Evolutionary conservation across 805 yeast genomes (phyloP), one percentile per base, ranked within the genome.

Genomic region (Martiniozyma abietophila): DNA sequence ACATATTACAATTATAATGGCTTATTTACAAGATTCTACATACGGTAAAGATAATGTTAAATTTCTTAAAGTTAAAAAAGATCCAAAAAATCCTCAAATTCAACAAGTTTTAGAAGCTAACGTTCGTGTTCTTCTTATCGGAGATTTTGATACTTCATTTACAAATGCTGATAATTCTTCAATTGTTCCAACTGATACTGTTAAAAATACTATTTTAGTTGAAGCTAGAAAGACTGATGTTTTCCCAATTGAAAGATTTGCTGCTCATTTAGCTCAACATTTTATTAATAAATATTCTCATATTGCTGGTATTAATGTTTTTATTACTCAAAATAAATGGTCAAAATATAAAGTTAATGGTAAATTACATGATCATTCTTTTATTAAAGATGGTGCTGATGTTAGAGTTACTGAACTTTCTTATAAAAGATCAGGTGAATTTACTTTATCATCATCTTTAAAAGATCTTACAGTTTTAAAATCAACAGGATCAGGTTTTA

Each of bases 41-140:
- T 88, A 88, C 68, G 96, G 96, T 45, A 88, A 88, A 58, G 94
- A 76, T 58, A 84, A 85, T 62, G 96, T 88, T 55, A 85, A 88
- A 57, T 82, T 88, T 59, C 70, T 88, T 50, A 88, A 86, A 62
- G 95, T 86, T 48, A 79, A 75, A 61, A 81, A 79, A 52, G 83
- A 84, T 61, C 71, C 81, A 40, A 43, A 62, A 34, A 71, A 85
- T 61, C 86, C 89, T 12, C 62, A 72, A 50, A 64, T 66, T 29
- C 96, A 88, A 58, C 80, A 83, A 40, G 76, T 88, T 26, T 69
- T 83, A 59, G 96, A 88, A 64, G 83, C 94, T 34, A 80, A 85
- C 38, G 94, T 82, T 37, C 67, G 69, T 43, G 78, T 78, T 18
- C 64, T 88, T 32, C 67, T 88, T 39, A 76, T 71, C 46, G 96